These are phyloP conservation scores for Trypethelium eluteriae DNA, from an alignment of 495 filamentous ascomycete species.

Conservation along the genomic window DNA sequence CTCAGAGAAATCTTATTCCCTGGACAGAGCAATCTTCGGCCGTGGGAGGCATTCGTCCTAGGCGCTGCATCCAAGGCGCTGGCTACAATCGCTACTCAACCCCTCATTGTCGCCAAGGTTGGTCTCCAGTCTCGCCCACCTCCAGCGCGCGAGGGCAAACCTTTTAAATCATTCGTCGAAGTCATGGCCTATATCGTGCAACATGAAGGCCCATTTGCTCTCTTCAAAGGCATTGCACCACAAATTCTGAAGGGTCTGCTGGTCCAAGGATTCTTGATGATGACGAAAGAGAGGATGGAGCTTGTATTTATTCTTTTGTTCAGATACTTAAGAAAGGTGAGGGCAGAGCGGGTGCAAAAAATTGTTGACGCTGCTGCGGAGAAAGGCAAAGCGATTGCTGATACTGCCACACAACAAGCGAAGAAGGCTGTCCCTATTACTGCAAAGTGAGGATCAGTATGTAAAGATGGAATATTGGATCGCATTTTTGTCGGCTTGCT, in stretches of 20 bases:
- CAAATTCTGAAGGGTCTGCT: constrained; percentile 88
- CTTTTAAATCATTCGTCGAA: constrained; percentile 89
- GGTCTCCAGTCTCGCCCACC: constrained; percentile 90
- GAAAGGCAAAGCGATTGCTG: constrained; percentile 41
- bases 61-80: constrained; percentile 89
- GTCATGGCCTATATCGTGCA: constrained; percentile 90
- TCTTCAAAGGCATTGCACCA: constrained; percentile 96
- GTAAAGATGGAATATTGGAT: not conserved
- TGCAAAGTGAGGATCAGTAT: constrained; percentile 1
- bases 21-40: constrained; percentile 64
- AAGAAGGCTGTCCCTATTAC: constrained; percentile 11
- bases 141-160: constrained; percentile 73
- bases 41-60: constrained; percentile 89
- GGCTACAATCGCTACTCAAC: constrained; percentile 89
- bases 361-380: constrained; percentile 50
- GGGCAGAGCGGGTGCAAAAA: constrained; percentile 62
- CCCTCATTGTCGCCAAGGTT: constrained; percentile 96
- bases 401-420: constrained; percentile 13
- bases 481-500: not conserved
- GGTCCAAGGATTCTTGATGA: constrained; percentile 96
- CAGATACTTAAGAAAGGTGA: constrained; percentile 64
- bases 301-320: constrained; percentile 82
- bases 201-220: constrained; percentile 69
- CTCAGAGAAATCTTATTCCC: constrained; percentile 73
- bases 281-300: constrained; percentile 98